Conservation (phyloP, 805 yeast species). For the Yamadazyma kitorensis region DNA sequence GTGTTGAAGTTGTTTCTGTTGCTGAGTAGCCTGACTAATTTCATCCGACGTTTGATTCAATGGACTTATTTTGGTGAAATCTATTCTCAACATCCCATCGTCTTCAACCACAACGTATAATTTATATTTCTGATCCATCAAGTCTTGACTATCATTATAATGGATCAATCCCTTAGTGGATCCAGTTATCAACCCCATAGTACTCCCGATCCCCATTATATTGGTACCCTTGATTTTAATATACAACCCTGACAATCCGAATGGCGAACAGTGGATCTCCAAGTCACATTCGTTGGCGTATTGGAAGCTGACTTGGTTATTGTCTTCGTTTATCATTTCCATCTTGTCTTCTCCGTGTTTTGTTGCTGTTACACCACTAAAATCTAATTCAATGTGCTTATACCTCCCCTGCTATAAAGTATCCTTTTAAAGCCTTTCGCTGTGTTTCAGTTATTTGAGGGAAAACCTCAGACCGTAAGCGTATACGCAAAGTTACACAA, state of each 20-base stretch:
- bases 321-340: constrained; percentile 10
- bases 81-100: constrained; percentile 45
- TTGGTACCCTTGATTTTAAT: constrained; percentile 47
- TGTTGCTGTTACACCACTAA: too few species aligned
- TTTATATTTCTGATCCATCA: constrained; percentile 46
- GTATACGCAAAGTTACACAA: too few species aligned
- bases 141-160: constrained; percentile 47
- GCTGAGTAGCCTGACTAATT: constrained; percentile 2
- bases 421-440: too few species aligned
- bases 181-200: constrained; percentile 57
- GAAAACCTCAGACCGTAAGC: too few species aligned
- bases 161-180: constrained; percentile 47
- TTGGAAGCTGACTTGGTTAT: constrained; percentile 24
- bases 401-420: too few species aligned
- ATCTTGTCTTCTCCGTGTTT: too few species aligned
- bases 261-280: constrained; percentile 56
- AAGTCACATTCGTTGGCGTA: constrained; percentile 50
- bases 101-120: constrained; percentile 48
- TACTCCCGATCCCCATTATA: constrained; percentile 53
- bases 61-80: constrained; percentile 46
- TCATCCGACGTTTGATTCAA: constrained; percentile 13
- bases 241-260: constrained; percentile 52
- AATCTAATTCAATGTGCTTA: too few species aligned
- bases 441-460: too few species aligned
- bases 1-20: constrained; percentile 2